Conservation (phyloP, 176 grass and related monocot genomes). For the Raddia guianensis region DNA sequence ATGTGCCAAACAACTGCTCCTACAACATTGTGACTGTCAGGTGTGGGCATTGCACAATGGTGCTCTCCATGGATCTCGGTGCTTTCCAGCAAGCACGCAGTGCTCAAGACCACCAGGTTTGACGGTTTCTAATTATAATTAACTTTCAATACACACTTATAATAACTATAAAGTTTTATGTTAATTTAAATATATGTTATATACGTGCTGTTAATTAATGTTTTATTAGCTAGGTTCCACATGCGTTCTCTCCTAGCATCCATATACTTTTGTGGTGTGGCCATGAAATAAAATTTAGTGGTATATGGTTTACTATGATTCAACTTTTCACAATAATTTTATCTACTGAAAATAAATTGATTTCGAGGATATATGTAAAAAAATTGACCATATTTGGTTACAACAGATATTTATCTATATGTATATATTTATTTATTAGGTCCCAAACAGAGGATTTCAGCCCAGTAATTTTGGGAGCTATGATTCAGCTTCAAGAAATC, state of each 20-base stretch:
- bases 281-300: not conserved
- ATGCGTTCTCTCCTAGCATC: not conserved
- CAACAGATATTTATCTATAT: not conserved
- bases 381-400: not conserved
- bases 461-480: slow-evolving; percentile 44
- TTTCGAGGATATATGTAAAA: not conserved
- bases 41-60: slow-evolving; percentile 90
- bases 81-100: slow-evolving; percentile 55
- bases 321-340: not conserved
- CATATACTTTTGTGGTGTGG: not conserved
- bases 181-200: not conserved
- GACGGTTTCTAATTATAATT: not conserved
- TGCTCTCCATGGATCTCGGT: slow-evolving; percentile 84
- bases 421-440: slow-evolving; percentile 37
- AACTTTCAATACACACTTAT: not conserved
- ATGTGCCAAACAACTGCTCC: slow-evolving; percentile 74
- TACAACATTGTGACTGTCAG: slow-evolving; percentile 85
- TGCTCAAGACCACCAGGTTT: slow-evolving; percentile 77
- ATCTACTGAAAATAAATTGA: not conserved
- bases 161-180: not conserved
- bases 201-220: not conserved
- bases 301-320: not conserved
- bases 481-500: slow-evolving; percentile 51
- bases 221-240: not conserved
- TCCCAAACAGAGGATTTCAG: slow-evolving; percentile 51